Evolutionary conservation across 257 asterid species (phyloP).

Genomic region (Verbascum thapsus): DNA sequence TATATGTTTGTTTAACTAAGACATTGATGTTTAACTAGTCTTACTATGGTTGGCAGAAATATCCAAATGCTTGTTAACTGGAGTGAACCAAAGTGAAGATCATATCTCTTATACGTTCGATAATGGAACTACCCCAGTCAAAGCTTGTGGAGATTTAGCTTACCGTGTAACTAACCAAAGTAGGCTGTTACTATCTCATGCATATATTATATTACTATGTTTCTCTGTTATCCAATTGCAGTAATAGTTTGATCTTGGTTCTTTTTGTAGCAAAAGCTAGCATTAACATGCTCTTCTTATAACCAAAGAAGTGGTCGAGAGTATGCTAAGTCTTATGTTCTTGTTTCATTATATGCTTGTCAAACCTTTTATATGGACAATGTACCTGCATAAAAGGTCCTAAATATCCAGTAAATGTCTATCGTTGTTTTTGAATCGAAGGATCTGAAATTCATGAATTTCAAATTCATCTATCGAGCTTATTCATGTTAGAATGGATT

Average conservation of each 20-base stretch:
- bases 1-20: conserved; percentile 1
- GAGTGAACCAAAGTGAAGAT: conserved; percentile 45
- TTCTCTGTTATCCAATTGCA: neutral
- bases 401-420: neutral
- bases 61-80: conserved; percentile 48
- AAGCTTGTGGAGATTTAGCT: conserved; percentile 68
- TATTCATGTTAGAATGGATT: no score
- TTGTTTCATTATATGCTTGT: neutral
- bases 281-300: neutral
- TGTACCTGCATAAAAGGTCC: conserved; percentile 1
- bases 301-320: neutral
- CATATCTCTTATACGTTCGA: conserved; percentile 39
- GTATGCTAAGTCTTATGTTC: conserved; percentile 3
- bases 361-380: neutral
- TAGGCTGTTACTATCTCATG: conserved; percentile 21
- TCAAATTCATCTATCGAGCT: no score
- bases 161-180: conserved; percentile 47
- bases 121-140: conserved; percentile 65
- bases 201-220: neutral
- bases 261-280: neutral
- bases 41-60: conserved; percentile 43
- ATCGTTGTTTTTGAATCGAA: no score
- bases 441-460: no score
- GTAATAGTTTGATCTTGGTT: neutral
- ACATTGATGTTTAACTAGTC: conserved; percentile 26